phyloP scores from a whole-genome alignment of 1,284 basidiomycete genomes.

The Athelia sp. region DNA sequence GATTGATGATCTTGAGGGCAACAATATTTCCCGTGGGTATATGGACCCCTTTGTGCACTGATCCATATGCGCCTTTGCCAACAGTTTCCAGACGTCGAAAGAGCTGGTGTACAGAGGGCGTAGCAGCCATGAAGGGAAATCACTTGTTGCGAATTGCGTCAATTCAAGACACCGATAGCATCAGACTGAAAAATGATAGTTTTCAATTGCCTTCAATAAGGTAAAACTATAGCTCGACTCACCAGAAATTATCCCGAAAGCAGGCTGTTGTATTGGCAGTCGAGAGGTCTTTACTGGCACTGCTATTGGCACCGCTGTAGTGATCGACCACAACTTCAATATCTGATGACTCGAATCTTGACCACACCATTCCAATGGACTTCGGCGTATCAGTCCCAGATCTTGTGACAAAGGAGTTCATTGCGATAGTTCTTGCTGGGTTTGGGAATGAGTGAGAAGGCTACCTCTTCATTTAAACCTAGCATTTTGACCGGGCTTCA shows the following conservation, averaged over 20 bases:
- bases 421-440: slow-evolving; percentile 80
- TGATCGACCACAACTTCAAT: neutral
- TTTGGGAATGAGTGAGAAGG: slow-evolving; percentile 77
- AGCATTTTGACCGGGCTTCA: slow-evolving; percentile 23
- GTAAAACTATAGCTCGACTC: no score
- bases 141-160: no score
- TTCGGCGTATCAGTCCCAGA: slow-evolving; percentile 50
- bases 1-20: slow-evolving; percentile 97
- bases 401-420: slow-evolving; percentile 64
- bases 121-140: slow-evolving; percentile 23
- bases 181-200: no score
- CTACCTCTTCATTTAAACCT: neutral
- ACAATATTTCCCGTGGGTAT: slow-evolving; percentile 82
- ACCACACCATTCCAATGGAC: slow-evolving; percentile 43
- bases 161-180: no score
- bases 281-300: no score
- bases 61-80: slow-evolving; percentile 94
- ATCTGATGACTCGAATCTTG: slow-evolving; percentile 2
- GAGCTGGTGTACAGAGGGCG: slow-evolving; percentile 52
- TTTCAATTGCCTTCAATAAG: no score
- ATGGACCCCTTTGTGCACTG: slow-evolving; percentile 92
- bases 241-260: no score
- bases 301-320: no score
- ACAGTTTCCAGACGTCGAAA: slow-evolving; percentile 71
- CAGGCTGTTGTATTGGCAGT: no score